Conservation (phyloP, 352 stramenopile species). For the Globisporangium heterothallicum region DNA sequence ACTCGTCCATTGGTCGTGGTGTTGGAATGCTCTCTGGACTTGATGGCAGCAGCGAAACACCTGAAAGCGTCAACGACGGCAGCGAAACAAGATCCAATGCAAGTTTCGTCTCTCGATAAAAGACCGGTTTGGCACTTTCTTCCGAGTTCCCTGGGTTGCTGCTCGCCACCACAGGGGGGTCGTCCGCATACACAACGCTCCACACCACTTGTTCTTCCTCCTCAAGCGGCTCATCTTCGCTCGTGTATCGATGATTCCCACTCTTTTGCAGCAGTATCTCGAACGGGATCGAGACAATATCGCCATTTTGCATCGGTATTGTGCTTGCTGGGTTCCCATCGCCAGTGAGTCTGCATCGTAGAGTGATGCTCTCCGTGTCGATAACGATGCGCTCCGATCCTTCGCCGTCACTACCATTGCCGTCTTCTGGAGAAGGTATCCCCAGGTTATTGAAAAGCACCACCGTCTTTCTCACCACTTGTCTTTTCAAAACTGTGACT, state of each 20-base stretch:
- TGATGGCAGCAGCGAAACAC: constrained; percentile 30
- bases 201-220: constrained; percentile 51
- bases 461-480: constrained; percentile 22
- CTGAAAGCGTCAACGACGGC: constrained; percentile 40
- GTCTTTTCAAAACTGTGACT: constrained; percentile 26
- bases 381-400: constrained; percentile 1
- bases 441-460: constrained; percentile 45
- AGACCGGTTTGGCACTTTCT: constrained; percentile 14
- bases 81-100: constrained; percentile 39
- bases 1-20: not conserved
- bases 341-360: constrained; percentile 8
- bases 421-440: not conserved
- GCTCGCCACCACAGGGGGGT: not conserved
- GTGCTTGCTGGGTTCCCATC: not conserved
- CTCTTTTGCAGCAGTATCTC: constrained; percentile 24
- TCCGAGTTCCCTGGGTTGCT: not conserved
- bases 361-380: constrained; percentile 16
- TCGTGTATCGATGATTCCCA: constrained; percentile 1
- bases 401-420: not conserved
- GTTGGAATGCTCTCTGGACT: constrained; percentile 13
- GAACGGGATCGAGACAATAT: constrained; percentile 33
- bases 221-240: constrained; percentile 15
- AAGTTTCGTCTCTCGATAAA: constrained; percentile 54
- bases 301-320: constrained; percentile 27
- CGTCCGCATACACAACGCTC: constrained; percentile 49